Conservation (phyloP, 306 rosid genomes). For the Cicer cuneatum region DNA sequence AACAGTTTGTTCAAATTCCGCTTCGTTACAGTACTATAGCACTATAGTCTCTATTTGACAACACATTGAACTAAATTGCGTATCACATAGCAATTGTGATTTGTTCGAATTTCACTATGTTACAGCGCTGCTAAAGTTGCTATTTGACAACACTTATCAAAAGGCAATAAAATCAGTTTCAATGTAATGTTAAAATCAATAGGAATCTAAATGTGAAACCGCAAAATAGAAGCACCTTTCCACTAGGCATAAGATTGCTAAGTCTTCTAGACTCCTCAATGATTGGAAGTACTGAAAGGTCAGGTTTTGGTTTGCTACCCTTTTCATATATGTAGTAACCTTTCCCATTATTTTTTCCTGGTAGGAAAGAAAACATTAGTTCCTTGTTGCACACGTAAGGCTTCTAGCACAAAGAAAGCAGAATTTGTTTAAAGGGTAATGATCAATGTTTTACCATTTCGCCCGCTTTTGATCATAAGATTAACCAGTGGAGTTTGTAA, state of each 20-base stretch:
- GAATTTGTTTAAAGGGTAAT: background rate
- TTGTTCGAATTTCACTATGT: too few species aligned
- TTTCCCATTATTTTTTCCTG: constrained; percentile 92
- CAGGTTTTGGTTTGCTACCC: constrained; percentile 93
- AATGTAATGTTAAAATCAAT: constrained; percentile 28
- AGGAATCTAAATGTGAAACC: constrained; percentile 13
- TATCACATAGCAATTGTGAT: too few species aligned
- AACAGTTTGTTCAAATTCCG: too few species aligned
- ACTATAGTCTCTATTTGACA: too few species aligned
- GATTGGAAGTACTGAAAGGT: constrained; percentile 67
- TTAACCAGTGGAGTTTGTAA: constrained; percentile 67
- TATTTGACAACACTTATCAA: too few species aligned
- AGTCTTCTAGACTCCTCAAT: constrained; percentile 76
- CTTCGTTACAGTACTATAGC: too few species aligned
- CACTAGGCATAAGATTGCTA: constrained; percentile 70
- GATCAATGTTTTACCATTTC: constrained; percentile 68
- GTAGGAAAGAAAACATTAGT: constrained; percentile 40
- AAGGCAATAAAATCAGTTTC: constrained; percentile 17
- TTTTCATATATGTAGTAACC: constrained; percentile 80
- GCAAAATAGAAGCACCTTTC: constrained; percentile 67
- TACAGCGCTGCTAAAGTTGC: too few species aligned
- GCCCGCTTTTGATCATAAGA: constrained; percentile 74
- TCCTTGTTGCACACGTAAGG: constrained; percentile 6
- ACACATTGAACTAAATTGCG: too few species aligned
- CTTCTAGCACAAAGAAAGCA: constrained; percentile 17